Evolutionary conservation across 129 eudicot genomes (phyloP).

Genomic region (Heracleum sosnowskyi): DNA sequence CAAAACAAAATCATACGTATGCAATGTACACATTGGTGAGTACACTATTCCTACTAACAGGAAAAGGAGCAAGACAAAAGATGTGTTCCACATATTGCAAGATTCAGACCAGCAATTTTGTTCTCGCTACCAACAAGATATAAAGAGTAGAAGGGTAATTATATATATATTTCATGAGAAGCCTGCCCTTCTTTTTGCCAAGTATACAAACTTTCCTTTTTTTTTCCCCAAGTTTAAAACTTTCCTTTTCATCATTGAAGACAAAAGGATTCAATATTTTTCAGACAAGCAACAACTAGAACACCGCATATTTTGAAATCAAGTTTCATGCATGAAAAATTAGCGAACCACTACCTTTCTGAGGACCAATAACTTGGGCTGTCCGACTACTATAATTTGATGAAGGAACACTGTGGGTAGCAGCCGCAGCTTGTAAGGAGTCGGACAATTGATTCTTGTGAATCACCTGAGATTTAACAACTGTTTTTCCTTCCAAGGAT

Average conservation of each 20-base stretch:
- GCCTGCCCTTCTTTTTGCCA: not conserved
- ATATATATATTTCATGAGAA: no score
- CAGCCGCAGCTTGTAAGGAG: slow-evolving; percentile 26
- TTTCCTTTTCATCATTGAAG: not conserved
- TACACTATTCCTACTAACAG: not conserved
- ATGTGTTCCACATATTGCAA: not conserved
- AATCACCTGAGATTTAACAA: slow-evolving; percentile 32
- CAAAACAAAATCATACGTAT: not conserved
- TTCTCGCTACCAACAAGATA: not conserved
- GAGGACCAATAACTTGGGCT: slow-evolving; percentile 37
- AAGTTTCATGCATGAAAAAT: not conserved
- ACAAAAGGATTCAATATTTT: not conserved
- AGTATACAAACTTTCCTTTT: no score
- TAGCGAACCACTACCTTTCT: slow-evolving; percentile 28
- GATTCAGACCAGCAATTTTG: not conserved
- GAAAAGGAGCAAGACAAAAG: not conserved
- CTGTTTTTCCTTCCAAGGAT: slow-evolving; percentile 33
- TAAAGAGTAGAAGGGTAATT: not conserved
- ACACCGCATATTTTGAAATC: not conserved
- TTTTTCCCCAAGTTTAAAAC: no score
- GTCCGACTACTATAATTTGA: slow-evolving; percentile 41
- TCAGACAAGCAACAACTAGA: not conserved
- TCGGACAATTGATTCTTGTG: slow-evolving; percentile 46
- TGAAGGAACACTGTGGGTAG: slow-evolving; percentile 22
- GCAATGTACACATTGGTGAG: not conserved